A percentile compares a stretch with the other conserved stretches of the same genome.
These are phyloP conservation scores for Penicillium sp. DNA, from an alignment of 2,329 filamentous ascomycete genomes.

Conservation along the genomic window DNA sequence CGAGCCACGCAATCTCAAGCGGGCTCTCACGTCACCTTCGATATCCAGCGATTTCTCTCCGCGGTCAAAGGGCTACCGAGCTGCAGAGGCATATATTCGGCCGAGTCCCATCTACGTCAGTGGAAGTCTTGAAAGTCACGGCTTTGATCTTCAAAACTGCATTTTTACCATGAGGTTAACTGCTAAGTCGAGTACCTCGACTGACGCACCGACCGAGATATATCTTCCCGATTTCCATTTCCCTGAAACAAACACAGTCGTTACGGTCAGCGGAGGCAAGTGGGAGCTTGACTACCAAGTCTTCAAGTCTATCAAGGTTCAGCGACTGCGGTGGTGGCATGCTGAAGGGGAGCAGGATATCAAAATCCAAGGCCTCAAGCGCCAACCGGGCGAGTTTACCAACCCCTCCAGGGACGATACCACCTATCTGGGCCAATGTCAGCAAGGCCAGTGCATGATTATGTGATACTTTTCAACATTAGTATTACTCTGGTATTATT, in stretches of 20 bases:
- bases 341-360: constrained; percentile 76
- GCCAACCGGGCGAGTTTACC: constrained; percentile 44
- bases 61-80: constrained; percentile 68
- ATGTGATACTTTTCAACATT: constrained; percentile 40
- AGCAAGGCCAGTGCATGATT: constrained; percentile 47
- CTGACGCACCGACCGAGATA: constrained; percentile 70
- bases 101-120: constrained; percentile 73
- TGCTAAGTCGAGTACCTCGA: constrained; percentile 55
- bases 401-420: constrained; percentile 63
- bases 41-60: constrained; percentile 56
- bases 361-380: constrained; percentile 67
- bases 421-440: constrained; percentile 66
- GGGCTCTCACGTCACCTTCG: constrained; percentile 55
- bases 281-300: constrained; percentile 80
- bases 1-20: constrained; percentile 70
- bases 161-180: constrained; percentile 68
- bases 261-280: constrained; percentile 78
- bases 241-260: constrained; percentile 64
- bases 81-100: constrained; percentile 87
- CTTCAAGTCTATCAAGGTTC: constrained; percentile 63
- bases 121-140: constrained; percentile 65
- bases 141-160: constrained; percentile 77
- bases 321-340: constrained; percentile 90
- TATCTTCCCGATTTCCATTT: constrained; percentile 93
- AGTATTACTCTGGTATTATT: neutral